Base-by-base conservation (phyloP, 352 stramenopile genomes). In the Phytophthora tentaculata region DNA sequence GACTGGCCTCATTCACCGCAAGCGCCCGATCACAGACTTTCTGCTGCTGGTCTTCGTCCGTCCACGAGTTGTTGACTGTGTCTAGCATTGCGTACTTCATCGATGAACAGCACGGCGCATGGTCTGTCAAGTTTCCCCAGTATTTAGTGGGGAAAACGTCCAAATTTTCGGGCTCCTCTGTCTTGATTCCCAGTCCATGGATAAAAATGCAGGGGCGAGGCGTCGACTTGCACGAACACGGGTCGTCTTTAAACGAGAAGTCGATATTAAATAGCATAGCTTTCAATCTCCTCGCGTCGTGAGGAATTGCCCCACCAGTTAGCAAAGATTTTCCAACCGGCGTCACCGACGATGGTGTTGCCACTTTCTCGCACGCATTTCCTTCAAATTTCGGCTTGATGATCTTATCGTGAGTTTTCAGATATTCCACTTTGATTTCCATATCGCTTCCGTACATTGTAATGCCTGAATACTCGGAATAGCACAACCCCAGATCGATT, bases 21-120 rank as follows among this genome's bases (percentile, higher is more conserved):
- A 81, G 57, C 1, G 58, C 63, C 5, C 52, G 52, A 55, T 77
- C 45, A 50, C 78, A 81, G 14, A 75, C 56, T 64, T 79, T 71
- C n/a, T 78, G 29, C 54, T 86, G 78, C 23, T 74, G 61, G 0
- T 35, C 23, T 0, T 65, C 45, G 23, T 73, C 61, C 5, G 64
- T 81, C 78, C 78, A 86, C 1, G 56, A 76, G 39, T 69, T 61
- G 35, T 78, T 66, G 0, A 66, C 19, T 17, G 73, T 86, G 47
- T 83, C 66, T 3, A 83, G 64, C 24, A 69, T 52, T 2, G 58
- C 56, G 39, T 74, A 86, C 20, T 74, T 67, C 16, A 73, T 70
- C 0, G 67, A 76, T 1, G 64, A 67, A 22, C 78, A 86, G 50
- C 78, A 86, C 8, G 76, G 76, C 0, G 76, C 68, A 2, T 75